Evolutionary conservation across 441 rosid species (phyloP).

Genomic region (Manihot esculenta): DNA sequence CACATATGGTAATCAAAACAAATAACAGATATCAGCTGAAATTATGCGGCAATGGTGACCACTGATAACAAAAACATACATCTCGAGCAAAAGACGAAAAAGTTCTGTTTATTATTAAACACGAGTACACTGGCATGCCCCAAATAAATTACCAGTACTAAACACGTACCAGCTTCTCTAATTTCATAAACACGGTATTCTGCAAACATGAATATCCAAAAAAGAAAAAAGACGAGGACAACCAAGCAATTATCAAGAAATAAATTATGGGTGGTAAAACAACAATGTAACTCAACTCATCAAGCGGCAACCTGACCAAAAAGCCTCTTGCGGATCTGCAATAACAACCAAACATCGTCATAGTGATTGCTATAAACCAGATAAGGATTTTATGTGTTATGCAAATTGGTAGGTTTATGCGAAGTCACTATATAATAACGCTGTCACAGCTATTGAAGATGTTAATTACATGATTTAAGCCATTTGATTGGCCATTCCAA

Average conservation of each 20-base stretch:
- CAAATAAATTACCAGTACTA: not conserved
- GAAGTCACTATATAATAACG: not conserved
- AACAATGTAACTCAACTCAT: constrained; percentile 28
- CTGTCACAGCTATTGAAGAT: not conserved
- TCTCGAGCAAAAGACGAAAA: not conserved
- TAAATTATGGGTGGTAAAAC: constrained; percentile 13
- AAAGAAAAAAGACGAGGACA: too few relatives aligned
- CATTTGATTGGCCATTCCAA: not conserved
- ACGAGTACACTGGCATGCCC: not conserved
- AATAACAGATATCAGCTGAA: not conserved
- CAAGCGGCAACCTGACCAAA: constrained; percentile 57
- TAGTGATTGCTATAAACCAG: not conserved
- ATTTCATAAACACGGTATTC: not conserved
- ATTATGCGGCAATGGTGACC: not conserved
- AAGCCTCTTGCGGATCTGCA: constrained; percentile 84
- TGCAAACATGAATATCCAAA: too few relatives aligned
- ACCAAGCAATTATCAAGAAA: constrained; percentile 22
- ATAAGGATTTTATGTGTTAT: not conserved
- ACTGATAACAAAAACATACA: too few relatives aligned
- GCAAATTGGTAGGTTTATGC: not conserved
- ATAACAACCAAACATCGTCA: constrained; percentile 4
- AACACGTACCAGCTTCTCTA: not conserved
- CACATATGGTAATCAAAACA: not conserved
- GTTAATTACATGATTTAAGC: not conserved
- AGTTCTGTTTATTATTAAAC: not conserved